Evolutionary conservation across 1,284 basidiomycete species (phyloP), one percentile per base, ranked within the genome.

Genomic region (Cerioporus squamosus): DNA sequence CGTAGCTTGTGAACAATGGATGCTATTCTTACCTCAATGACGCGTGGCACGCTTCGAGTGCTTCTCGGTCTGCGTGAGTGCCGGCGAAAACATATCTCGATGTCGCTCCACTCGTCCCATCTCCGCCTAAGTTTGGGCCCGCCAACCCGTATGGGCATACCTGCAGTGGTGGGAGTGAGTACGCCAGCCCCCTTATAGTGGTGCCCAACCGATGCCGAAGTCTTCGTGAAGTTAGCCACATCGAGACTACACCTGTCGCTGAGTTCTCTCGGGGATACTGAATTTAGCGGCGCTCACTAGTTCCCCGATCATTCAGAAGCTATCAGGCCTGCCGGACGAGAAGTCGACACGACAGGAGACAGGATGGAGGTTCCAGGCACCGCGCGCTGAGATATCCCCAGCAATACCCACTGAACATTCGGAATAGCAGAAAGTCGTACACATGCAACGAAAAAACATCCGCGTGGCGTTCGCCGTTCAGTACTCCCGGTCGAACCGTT

Each of bases 401-500:
- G 39, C 50, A 39, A 42, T 8, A 36, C 45, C 33, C 33, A 36
- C n/a, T 36, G 14, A 15, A 36, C 33, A 36, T 36, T 36, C 33
- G 33, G 33, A 36, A 15, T n/a, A n/a, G n/a, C n/a, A n/a, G n/a
- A n/a, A n/a, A n/a, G n/a, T 15, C 14, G 14, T 36, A 36, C 33
- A 36, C 33, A 36, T 14, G 14, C 14, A 36, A 15, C 9, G 33
- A 36, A 36, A n/a, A 26, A 51, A 24, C 43, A 51, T 38, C 39
- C 17, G 20, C 20, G 20, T 24, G 40, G 40, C 40, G 24, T 46
- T n/a, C n/a, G n/a, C n/a, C n/a, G n/a, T n/a, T 64, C 52, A 67
- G 36, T 61, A 54, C 14, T 64, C 66, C 22, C 64, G 56, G 54
- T 90, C 84, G 74, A 95, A 95, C 47, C 84, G 81, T 77, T 95